Evolutionary conservation across 2,329 filamentous ascomycete species (phyloP).

Genomic region (Parafenestella ontariensis): DNA sequence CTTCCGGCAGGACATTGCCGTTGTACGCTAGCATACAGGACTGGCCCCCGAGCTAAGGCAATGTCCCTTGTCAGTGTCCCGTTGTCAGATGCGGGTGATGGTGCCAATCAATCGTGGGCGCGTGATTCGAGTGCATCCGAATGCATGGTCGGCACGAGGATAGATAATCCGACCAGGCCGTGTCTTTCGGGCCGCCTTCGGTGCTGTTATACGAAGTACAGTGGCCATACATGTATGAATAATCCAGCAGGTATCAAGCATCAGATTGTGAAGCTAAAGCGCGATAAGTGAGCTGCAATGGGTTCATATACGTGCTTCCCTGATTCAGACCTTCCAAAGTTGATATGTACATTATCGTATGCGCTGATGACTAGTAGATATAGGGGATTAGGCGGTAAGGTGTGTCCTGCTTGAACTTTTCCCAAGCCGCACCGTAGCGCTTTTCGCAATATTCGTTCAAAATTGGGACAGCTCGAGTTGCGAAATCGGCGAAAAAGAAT

Average conservation of each 20-base stretch:
- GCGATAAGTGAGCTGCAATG: background rate
- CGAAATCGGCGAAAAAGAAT: slow-evolving; percentile 57
- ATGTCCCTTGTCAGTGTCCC: slow-evolving; percentile 5
- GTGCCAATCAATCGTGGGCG: background rate
- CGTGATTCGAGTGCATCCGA: slow-evolving; percentile 4
- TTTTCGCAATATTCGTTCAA: slow-evolving; percentile 59
- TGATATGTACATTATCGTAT: background rate
- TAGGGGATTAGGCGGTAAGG: slow-evolving; percentile 47
- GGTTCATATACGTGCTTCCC: background rate
- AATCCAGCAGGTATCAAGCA: slow-evolving; percentile 1
- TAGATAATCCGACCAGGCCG: background rate
- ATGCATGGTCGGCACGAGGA: background rate
- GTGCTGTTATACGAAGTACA: background rate
- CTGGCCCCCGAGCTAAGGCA: background rate
- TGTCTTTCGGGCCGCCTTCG: slow-evolving; percentile 1
- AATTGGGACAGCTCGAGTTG: slow-evolving; percentile 53
- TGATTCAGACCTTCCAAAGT: background rate
- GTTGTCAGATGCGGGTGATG: slow-evolving; percentile 1
- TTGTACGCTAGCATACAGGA: slow-evolving; percentile 14
- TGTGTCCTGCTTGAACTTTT: slow-evolving; percentile 50
- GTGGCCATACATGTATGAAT: slow-evolving; percentile 8
- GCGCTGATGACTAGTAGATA: slow-evolving; percentile 29
- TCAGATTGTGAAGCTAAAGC: background rate
- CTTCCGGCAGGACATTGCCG: slow-evolving; percentile 9
- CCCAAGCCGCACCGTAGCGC: slow-evolving; percentile 51